Evolutionary conservation across 257 asterid genomes (phyloP).

Genomic region (Dorcoceras hygrometricum): DNA sequence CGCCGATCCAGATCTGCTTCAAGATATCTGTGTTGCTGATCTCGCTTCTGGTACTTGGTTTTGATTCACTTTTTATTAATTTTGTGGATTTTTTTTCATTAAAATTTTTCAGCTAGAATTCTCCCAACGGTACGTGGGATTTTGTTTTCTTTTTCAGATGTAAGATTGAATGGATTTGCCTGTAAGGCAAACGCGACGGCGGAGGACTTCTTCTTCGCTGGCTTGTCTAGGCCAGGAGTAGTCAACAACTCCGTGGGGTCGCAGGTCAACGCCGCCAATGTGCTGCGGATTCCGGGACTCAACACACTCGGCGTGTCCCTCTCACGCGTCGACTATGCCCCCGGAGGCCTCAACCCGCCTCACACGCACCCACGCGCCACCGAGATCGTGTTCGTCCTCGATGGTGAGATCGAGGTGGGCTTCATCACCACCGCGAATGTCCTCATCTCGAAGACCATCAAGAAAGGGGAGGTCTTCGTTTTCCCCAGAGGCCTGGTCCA

Average conservation of each 20-base stretch:
- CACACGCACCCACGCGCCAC: conserved; percentile 34
- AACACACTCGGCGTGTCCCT: conserved; percentile 35
- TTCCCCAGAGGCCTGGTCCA: conserved; percentile 33
- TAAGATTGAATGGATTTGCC: conserved; percentile 27
- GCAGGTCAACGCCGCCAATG: conserved; percentile 26
- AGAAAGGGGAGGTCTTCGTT: conserved; percentile 27
- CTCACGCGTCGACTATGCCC: conserved; percentile 42
- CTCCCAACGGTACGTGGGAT: too few species aligned
- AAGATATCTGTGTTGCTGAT: conserved; percentile 36
- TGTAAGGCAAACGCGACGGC: conserved; percentile 29
- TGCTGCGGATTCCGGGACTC: conserved; percentile 31
- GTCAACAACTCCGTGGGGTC: conserved; percentile 33
- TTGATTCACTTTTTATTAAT: too few species aligned
- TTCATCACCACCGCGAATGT: conserved; percentile 36
- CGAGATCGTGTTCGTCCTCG: conserved; percentile 24
- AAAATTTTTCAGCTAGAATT: too few species aligned
- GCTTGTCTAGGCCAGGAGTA: conserved; percentile 23
- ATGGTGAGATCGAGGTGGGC: conserved; percentile 27
- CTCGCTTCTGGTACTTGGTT: conserved; percentile 19
- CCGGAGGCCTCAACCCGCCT: conserved; percentile 29
- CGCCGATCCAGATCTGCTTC: conserved; percentile 36
- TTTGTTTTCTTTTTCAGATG: background rate
- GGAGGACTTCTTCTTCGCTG: conserved; percentile 27
- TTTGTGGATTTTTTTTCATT: background rate
- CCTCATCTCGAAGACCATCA: conserved; percentile 23